Percentiles rank a stretch among this genome's conserved stretches.
Evolutionary conservation across 108 stramenopile species (phyloP).

Genomic region (Nannochloropsis oceanica): DNA sequence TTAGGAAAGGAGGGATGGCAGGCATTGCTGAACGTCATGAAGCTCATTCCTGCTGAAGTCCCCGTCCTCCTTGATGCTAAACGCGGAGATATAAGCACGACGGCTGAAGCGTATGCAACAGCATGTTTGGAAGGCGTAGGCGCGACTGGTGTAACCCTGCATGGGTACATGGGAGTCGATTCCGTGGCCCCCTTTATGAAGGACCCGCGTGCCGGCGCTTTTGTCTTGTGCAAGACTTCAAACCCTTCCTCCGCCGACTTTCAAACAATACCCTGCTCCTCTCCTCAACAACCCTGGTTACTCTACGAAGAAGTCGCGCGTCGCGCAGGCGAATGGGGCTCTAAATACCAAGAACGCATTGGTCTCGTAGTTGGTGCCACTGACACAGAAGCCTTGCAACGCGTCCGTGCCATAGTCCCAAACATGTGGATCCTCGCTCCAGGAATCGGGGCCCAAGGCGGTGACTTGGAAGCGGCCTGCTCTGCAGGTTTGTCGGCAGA

Average conservation of each 20-base stretch:
- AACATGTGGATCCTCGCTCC: conserved; percentile 83
- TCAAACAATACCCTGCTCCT: conserved; percentile 42
- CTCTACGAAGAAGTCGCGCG: conserved; percentile 71
- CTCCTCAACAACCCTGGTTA: conserved; percentile 8
- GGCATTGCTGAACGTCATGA: background rate
- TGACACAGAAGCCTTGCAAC: conserved; percentile 56
- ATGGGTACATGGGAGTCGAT: conserved; percentile 92
- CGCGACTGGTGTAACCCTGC: conserved; percentile 79
- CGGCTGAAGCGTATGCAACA: conserved; percentile 79
- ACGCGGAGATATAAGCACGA: conserved; percentile 90
- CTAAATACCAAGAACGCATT: conserved; percentile 35
- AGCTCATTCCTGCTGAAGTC: conserved; percentile 45
- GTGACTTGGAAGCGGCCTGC: conserved; percentile 60
- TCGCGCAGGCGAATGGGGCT: conserved; percentile 36
- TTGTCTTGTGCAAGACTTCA: conserved; percentile 95
- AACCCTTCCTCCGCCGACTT: conserved; percentile 84
- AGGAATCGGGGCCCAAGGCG: conserved; percentile 92
- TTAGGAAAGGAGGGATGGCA: conserved; percentile 40
- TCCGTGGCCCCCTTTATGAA: conserved; percentile 83
- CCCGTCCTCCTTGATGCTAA: conserved; percentile 86
- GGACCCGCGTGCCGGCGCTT: conserved; percentile 60
- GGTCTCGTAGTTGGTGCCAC: conserved; percentile 97
- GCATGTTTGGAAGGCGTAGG: conserved; percentile 52
- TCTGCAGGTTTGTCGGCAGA: conserved; percentile 57
- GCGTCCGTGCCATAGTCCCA: conserved; percentile 56